phyloP scores from a whole-genome alignment of 2,329 filamentous ascomycete genomes.

The Thielaviopsis populi region DNA sequence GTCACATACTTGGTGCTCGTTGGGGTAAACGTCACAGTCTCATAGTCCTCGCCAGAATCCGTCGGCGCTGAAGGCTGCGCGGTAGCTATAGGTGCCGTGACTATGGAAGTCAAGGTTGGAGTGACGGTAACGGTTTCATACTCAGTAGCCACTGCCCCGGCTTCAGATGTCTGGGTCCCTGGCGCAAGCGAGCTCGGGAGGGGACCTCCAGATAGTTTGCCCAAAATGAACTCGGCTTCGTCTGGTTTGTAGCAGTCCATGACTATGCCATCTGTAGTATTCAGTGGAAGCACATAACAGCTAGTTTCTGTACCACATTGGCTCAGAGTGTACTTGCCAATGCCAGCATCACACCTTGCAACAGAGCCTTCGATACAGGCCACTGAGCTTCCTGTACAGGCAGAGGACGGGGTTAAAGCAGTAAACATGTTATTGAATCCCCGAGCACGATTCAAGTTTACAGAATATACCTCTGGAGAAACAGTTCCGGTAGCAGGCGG shows the following conservation, averaged over 20 bases:
- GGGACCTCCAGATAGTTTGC: conserved; percentile 15
- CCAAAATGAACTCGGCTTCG: conserved; percentile 31
- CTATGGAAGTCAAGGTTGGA: conserved; percentile 12
- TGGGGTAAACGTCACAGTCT: conserved; percentile 3
- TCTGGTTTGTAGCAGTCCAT: conserved; percentile 33
- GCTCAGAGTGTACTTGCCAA: conserved; percentile 30
- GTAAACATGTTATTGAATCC: conserved; percentile 35
- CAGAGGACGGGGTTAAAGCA: conserved; percentile 29
- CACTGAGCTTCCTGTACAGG: conserved; percentile 32
- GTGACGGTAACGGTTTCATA: conserved; percentile 16
- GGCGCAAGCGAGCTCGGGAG: background rate
- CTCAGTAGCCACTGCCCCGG: background rate
- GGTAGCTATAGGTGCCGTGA: conserved; percentile 1
- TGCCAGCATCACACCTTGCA: conserved; percentile 29
- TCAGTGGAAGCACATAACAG: conserved; percentile 43
- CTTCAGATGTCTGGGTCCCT: background rate
- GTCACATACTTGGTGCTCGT: conserved; percentile 7
- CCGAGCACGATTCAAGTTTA: conserved; percentile 32
- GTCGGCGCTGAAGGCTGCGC: background rate
- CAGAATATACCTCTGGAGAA: conserved; percentile 28
- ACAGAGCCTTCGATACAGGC: conserved; percentile 39
- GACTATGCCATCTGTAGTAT: conserved; percentile 31
- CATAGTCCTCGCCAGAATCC: background rate
- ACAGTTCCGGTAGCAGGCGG: conserved; percentile 29
- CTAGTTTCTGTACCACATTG: conserved; percentile 25